phyloP scores from a whole-genome alignment of 2,329 filamentous ascomycete genomes.

The Exophiala sideris region DNA sequence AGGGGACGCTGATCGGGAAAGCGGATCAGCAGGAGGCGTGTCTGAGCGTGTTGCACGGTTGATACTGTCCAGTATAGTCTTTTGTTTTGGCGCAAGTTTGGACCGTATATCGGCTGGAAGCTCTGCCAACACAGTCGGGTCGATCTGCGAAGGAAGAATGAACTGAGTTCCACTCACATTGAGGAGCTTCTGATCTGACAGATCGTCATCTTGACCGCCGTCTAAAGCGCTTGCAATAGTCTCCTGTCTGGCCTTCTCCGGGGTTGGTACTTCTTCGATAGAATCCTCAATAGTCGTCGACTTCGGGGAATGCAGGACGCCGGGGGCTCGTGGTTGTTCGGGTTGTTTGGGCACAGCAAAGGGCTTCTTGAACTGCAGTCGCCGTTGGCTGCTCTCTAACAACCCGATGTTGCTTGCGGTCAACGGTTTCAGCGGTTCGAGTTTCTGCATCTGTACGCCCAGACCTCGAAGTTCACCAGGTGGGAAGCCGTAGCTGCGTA shows the following conservation, averaged over 20 bases:
- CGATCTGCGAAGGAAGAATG: constrained; percentile 75
- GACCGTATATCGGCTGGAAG: constrained; percentile 79
- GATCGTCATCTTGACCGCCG: constrained; percentile 32
- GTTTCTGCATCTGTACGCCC: constrained; percentile 88
- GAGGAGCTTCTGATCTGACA: constrained; percentile 45
- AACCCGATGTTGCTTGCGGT: neutral
- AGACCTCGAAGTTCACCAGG: constrained; percentile 91
- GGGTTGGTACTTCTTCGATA: constrained; percentile 51
- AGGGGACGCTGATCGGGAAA: constrained; percentile 37
- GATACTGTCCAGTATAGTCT: constrained; percentile 22
- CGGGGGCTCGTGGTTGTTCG: constrained; percentile 3
- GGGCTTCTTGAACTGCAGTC: constrained; percentile 66
- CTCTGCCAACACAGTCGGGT: constrained; percentile 76
- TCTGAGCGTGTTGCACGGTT: constrained; percentile 4
- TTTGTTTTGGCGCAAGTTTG: constrained; percentile 63
- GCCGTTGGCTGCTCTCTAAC: constrained; percentile 72
- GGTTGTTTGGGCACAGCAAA: constrained; percentile 30
- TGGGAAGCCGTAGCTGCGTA: constrained; percentile 77
- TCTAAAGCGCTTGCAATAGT: constrained; percentile 27
- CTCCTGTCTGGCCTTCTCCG: constrained; percentile 35
- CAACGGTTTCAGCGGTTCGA: constrained; percentile 69
- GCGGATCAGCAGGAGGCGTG: constrained; percentile 7
- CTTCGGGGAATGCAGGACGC: constrained; percentile 19
- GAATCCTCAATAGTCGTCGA: constrained; percentile 37
- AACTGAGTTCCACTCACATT: constrained; percentile 89